Base-by-base conservation (phyloP, 2,329 filamentous ascomycete genomes). In the Zymoseptoria brevis region DNA sequence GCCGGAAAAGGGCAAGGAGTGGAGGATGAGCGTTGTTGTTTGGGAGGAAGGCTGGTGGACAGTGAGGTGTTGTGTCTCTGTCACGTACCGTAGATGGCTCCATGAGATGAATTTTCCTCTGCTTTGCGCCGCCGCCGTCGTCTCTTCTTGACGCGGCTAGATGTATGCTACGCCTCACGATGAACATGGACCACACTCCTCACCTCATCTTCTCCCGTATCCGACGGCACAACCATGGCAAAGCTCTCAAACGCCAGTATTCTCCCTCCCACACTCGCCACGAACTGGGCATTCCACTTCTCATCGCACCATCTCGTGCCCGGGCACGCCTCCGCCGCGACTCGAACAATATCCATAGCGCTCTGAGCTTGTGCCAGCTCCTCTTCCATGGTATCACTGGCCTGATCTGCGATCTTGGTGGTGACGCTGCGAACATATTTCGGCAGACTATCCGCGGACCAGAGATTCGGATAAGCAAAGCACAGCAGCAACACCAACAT, bases 401-500 rank as follows among this genome's bases (percentile, higher is more conserved):
- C 26, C 7, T 8, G 26, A 8, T 54, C 62, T 16, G 58, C 60
- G 1, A 59, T 62, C 3, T 55, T 45, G 21, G 62, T 45, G 4
- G 35, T 49, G 2, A n/a, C 24, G 21, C 55, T 50, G 19, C 45
- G 48, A 35, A 63, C 56, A 54, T 67, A 68, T 19, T 69, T 65
- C 8, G 60, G 61, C 6, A 62, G 50, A 49, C 52, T 56, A 16
- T 60, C 55, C n/a, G 60, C 60, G 52, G 59, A 67, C 62, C 35
- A 45, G 56, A 63, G 56, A 60, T 57, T 49, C 57, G 65, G 45
- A 51, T n/a, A 16, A 16, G 11, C 35, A n/a, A 63, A 70, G 59
- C 70, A 72, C 8, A 74, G 63, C 7, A 71, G 62, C 26, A 75
- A 58, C 0, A 73, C 71, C 57, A 72, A 71, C 13, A 72, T 63